A percentile compares a stretch with the other conserved stretches of the same genome.
phyloP scores from a whole-genome alignment of 1,284 basidiomycete species.

The Malassezia japonica region DNA sequence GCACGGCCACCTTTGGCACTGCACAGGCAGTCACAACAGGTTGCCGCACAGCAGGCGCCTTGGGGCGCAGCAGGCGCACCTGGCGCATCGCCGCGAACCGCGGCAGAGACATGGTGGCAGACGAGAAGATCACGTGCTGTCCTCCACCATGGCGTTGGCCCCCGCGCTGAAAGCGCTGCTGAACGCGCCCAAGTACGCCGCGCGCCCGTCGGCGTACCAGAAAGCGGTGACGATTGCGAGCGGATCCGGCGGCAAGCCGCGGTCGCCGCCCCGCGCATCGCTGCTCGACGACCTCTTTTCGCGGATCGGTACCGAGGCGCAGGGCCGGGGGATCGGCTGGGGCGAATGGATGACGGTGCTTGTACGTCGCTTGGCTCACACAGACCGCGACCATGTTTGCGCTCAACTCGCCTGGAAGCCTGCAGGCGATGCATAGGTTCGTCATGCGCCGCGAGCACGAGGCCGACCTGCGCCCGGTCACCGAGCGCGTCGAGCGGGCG shows the following conservation, averaged over 20 bases:
- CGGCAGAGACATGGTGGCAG: constrained; percentile 6
- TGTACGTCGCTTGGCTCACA: constrained; percentile 51
- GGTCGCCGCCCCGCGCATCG: constrained; percentile 56
- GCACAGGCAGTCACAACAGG: neutral
- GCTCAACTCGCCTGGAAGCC: constrained; percentile 66
- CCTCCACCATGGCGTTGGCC: constrained; percentile 32
- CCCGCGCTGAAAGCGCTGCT: constrained; percentile 62
- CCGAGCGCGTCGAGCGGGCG: constrained; percentile 56
- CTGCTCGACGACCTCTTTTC: constrained; percentile 54
- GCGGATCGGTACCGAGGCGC: constrained; percentile 59
- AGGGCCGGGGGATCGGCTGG: constrained; percentile 57
- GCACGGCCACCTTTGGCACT: neutral
- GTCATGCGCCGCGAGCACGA: constrained; percentile 50
- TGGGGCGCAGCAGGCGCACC: constrained; percentile 3
- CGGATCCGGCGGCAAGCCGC: constrained; percentile 54
- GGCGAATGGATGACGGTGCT: constrained; percentile 73
- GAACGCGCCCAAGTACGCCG: constrained; percentile 59
- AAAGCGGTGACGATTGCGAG: constrained; percentile 24
- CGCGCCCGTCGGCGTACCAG: constrained; percentile 56
- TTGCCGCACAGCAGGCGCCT: neutral
- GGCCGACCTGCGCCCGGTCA: constrained; percentile 52
- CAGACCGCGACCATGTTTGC: constrained; percentile 75
- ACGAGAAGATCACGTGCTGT: constrained; percentile 7
- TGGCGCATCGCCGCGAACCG: constrained; percentile 7
- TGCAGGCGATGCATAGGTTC: constrained; percentile 70